These are phyloP conservation scores for Claviceps sp. DNA, from an alignment of 2,329 filamentous ascomycete species.

Conservation along the genomic window DNA sequence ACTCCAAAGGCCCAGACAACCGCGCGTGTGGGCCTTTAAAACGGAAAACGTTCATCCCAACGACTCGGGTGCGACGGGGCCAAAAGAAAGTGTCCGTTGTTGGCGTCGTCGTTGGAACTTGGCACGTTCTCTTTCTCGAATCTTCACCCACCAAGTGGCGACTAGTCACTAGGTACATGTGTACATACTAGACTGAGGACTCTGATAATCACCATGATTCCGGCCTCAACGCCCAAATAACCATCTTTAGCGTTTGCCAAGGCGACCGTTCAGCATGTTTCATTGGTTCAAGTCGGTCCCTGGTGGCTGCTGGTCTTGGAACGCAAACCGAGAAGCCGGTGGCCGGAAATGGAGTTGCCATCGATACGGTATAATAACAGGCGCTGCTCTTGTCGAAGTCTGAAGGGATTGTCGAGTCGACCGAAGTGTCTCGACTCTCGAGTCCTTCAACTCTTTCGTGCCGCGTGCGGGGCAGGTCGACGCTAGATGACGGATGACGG, in stretches of 20 bases:
- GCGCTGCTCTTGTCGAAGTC: background rate
- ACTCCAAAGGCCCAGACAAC: no score
- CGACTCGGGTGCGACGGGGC: background rate
- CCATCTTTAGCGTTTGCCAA: background rate
- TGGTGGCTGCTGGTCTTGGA: background rate
- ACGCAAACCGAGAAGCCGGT: background rate
- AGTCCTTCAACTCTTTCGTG: no score
- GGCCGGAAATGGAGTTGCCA: background rate
- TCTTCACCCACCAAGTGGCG: background rate
- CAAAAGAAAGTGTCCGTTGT: background rate
- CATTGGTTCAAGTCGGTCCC: background rate
- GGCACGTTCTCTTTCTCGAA: background rate
- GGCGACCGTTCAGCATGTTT: background rate
- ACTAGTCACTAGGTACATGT: no score
- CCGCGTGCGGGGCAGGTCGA: background rate
- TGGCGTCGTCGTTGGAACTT: background rate
- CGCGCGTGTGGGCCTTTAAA: background rate
- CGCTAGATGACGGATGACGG: background rate
- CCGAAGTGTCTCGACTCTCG: background rate
- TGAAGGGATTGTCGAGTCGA: background rate
- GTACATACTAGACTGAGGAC: no score
- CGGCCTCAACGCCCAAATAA: background rate
- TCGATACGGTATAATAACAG: background rate
- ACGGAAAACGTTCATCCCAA: background rate
- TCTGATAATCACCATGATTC: background rate